These are phyloP conservation scores for Neurospora sp. DNA, from an alignment of 495 filamentous ascomycete species.

Conservation along the genomic window DNA sequence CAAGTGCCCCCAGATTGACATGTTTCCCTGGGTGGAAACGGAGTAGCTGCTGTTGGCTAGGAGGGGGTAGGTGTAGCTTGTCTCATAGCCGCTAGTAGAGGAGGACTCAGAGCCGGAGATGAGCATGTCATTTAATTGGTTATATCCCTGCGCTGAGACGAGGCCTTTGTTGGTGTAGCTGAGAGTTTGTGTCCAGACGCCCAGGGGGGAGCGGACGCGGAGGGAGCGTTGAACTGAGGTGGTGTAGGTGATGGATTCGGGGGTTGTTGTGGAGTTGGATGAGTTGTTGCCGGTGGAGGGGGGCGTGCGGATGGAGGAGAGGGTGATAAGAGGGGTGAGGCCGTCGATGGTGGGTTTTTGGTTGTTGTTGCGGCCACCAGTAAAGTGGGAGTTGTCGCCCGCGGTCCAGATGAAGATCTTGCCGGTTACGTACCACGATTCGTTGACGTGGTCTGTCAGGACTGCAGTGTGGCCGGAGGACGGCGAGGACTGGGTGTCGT, in stretches of 20 bases:
- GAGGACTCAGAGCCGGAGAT: conserved; percentile 49
- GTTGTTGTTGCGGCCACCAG: neutral
- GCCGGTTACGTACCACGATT: conserved; percentile 73
- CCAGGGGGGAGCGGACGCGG: conserved; percentile 40
- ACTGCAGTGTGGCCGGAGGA: conserved; percentile 3
- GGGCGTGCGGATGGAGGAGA: conserved; percentile 25
- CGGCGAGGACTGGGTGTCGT: conserved; percentile 31
- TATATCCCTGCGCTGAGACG: conserved; percentile 47
- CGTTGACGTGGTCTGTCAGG: conserved; percentile 50
- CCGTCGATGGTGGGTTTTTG: conserved; percentile 14
- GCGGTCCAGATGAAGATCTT: conserved; percentile 1
- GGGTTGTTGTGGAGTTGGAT: conserved; percentile 24
- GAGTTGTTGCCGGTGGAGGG: conserved; percentile 30
- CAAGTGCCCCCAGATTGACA: conserved; percentile 50
- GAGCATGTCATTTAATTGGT: conserved; percentile 50
- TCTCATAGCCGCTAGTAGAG: no score
- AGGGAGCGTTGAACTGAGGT: conserved; percentile 49
- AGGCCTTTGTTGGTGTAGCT: conserved; percentile 49
- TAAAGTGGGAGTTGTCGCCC: neutral
- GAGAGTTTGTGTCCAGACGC: conserved; percentile 56
- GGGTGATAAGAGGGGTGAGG: conserved; percentile 16
- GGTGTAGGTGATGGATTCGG: conserved; percentile 47
- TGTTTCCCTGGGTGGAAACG: conserved; percentile 35
- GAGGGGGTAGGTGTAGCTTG: conserved; percentile 56
- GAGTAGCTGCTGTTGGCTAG: conserved; percentile 45